Conservation (phyloP, 495 filamentous ascomycete genomes). For the Penicillium waksmanii region DNA sequence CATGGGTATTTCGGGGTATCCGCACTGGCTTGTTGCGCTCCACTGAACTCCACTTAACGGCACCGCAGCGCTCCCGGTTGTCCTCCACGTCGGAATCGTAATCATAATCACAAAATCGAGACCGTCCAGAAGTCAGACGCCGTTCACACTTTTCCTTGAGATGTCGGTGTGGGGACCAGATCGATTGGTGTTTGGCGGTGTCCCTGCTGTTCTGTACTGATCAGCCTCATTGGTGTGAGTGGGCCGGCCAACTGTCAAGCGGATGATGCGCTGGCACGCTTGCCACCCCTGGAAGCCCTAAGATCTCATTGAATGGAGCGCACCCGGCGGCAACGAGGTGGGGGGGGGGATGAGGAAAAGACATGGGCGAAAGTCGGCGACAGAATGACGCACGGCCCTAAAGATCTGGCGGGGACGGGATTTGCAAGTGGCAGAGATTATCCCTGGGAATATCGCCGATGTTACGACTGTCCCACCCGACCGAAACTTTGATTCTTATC, state of each 20-base stretch:
- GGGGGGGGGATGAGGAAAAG: background rate
- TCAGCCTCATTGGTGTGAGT: constrained; percentile 19
- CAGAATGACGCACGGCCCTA: constrained; percentile 9
- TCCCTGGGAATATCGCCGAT: constrained; percentile 14
- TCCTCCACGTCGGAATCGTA: constrained; percentile 6
- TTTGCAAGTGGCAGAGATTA: background rate
- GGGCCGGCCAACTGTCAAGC: constrained; percentile 25
- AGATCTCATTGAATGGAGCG: constrained; percentile 15
- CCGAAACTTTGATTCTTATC: constrained; percentile 19
- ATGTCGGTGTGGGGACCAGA: constrained; percentile 18
- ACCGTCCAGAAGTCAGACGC: background rate
- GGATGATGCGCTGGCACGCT: constrained; percentile 28
- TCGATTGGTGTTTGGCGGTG: constrained; percentile 1
- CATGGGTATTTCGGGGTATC: background rate
- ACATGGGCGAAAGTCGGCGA: constrained; percentile 6
- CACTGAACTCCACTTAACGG: constrained; percentile 9
- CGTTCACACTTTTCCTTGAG: background rate
- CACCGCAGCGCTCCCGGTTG: constrained; percentile 9
- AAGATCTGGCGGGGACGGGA: constrained; percentile 5
- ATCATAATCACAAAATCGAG: background rate
- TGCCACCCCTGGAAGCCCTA: background rate
- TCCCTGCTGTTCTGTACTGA: background rate
- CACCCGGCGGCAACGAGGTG: constrained; percentile 10
- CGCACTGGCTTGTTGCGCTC: background rate
- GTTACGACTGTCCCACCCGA: constrained; percentile 11